phyloP scores from a whole-genome alignment of 768 basidiomycete species.

The Rhodotorula graminis region DNA sequence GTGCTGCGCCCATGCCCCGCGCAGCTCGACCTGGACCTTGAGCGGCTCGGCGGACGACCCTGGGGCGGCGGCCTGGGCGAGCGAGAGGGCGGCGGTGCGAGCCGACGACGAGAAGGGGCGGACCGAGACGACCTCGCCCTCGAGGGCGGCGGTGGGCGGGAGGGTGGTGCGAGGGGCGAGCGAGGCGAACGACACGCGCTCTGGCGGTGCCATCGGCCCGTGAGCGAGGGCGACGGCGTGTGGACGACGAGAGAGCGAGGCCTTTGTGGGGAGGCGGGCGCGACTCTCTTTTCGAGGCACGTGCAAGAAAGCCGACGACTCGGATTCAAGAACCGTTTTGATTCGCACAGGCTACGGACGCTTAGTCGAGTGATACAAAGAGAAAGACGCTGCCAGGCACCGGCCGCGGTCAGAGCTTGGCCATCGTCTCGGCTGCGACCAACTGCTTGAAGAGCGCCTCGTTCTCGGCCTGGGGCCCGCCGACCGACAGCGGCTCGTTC shows the following conservation, averaged over 20 bases:
- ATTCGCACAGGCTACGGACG: not conserved
- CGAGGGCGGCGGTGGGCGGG: not conserved
- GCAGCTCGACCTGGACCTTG: not conserved
- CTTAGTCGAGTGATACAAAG: not conserved
- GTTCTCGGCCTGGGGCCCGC: not conserved
- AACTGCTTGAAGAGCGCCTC: not conserved
- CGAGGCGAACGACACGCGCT: not conserved
- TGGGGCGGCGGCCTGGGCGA: not conserved
- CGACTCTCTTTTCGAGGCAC: no score
- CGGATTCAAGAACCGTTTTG: no score
- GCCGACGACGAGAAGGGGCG: not conserved
- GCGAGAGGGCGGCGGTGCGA: not conserved
- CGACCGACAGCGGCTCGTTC: conserved; percentile 2
- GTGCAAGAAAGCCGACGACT: not conserved
- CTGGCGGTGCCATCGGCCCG: not conserved
- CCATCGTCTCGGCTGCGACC: not conserved
- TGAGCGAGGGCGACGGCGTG: not conserved
- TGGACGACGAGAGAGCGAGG: no score
- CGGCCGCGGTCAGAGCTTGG: conserved; percentile 7
- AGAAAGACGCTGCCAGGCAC: no score
- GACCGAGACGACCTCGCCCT: not conserved
- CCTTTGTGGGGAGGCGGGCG: no score
- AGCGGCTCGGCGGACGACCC: no score
- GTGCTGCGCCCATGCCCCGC: not conserved
- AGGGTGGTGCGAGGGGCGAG: not conserved